phyloP scores from a whole-genome alignment of 768 basidiomycete genomes.

The Clathrus columnatus region DNA sequence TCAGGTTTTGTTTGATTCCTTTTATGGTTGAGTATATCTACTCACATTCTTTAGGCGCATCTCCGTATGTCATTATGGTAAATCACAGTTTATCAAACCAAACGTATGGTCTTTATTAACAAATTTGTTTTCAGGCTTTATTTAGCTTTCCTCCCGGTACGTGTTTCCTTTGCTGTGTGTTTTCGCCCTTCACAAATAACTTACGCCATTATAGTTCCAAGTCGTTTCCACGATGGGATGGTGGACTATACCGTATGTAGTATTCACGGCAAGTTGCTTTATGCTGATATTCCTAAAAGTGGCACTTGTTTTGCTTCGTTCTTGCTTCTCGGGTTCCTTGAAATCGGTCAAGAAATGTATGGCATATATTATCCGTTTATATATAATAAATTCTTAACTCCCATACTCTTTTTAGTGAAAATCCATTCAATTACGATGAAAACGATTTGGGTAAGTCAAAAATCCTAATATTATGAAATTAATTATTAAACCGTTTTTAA shows the following conservation, averaged over 20 bases:
- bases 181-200: neutral
- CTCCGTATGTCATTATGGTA: slow-evolving; percentile 54
- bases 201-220: slow-evolving; percentile 35
- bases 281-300: slow-evolving; percentile 12
- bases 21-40: neutral
- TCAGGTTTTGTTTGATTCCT: no score
- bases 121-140: slow-evolving; percentile 21
- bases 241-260: slow-evolving; percentile 46
- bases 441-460: slow-evolving; percentile 50
- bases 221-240: slow-evolving; percentile 33
- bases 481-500: slow-evolving; percentile 18
- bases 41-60: slow-evolving; percentile 31
- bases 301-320: slow-evolving; percentile 56
- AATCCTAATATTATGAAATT: neutral
- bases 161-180: neutral
- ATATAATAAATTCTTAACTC: neutral
- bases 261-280: no score
- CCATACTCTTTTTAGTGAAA: slow-evolving; percentile 35
- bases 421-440: slow-evolving; percentile 59
- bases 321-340: slow-evolving; percentile 57
- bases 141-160: slow-evolving; percentile 21
- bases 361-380: slow-evolving; percentile 6
- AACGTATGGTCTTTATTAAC: neutral
- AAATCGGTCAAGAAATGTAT: slow-evolving; percentile 59
- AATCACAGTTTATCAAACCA: slow-evolving; percentile 2